Percentiles rank a stretch among this genome's conserved stretches.
These are phyloP conservation scores for Mercurialis annua DNA, from an alignment of 345 rosid species.

Conservation along the genomic window DNA sequence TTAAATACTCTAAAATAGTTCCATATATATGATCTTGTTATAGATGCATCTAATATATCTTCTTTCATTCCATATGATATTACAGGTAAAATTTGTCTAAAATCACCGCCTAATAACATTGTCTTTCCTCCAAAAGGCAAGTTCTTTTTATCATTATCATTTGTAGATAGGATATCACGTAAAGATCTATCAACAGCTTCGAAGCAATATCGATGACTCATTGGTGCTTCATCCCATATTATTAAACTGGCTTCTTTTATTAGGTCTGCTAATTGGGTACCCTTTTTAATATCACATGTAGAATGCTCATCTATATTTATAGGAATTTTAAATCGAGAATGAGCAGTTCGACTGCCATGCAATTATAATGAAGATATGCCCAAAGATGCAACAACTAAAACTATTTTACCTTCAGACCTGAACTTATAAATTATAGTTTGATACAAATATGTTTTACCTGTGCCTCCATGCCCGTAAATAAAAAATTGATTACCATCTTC, in stretches of 20 bases:
- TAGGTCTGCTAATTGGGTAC: not conserved
- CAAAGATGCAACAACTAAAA: too few relatives aligned
- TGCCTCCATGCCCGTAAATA: too few relatives aligned
- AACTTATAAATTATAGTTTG: too few relatives aligned
- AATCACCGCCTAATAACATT: not conserved
- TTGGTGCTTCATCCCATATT: conserved; percentile 16
- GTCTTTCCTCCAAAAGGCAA: not conserved
- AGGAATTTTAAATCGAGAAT: not conserved
- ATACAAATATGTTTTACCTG: too few relatives aligned
- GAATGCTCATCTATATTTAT: not conserved
- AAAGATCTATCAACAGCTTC: not conserved
- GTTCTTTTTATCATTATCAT: fast-evolving
- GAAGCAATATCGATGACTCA: conserved; percentile 3
- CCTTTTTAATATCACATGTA: not conserved
- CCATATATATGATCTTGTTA: too few relatives aligned
- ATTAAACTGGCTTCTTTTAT: not conserved
- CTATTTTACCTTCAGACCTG: too few relatives aligned
- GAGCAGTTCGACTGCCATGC: not conserved
- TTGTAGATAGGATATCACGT: not conserved
- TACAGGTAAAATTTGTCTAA: not conserved
- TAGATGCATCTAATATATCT: too few relatives aligned
- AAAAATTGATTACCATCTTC: too few relatives aligned
- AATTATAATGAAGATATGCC: not conserved
- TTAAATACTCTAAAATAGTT: too few relatives aligned
- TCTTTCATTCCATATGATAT: too few relatives aligned